phyloP scores from a whole-genome alignment of 257 asterid genomes.

The Verbascum thapsus region DNA sequence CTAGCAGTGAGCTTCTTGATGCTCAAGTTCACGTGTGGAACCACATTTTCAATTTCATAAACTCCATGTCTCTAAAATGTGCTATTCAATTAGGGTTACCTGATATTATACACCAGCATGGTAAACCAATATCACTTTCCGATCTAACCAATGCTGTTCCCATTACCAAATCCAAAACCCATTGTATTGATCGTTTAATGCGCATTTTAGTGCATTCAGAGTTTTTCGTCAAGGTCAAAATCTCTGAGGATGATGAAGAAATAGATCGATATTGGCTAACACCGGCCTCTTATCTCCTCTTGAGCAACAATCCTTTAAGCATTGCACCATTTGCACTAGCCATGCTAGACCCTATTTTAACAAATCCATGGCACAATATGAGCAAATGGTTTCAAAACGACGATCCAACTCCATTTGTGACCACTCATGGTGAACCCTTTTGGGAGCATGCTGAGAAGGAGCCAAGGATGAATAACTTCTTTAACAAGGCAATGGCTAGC shows the following conservation, averaged over 20 bases:
- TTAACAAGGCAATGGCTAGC: background rate
- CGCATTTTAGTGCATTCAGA: background rate
- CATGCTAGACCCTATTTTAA: background rate
- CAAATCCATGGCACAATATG: background rate
- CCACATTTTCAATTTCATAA: slow-evolving; percentile 15
- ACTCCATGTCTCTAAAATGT: slow-evolving; percentile 16
- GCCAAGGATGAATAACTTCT: background rate
- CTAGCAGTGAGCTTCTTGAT: slow-evolving; percentile 10
- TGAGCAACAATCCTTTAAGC: background rate
- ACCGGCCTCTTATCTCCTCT: slow-evolving; percentile 5
- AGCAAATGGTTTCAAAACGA: slow-evolving; percentile 9
- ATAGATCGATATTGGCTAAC: slow-evolving; percentile 16
- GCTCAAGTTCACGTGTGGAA: slow-evolving; percentile 21
- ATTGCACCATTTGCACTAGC: background rate
- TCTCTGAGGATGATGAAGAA: background rate
- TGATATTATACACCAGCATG: slow-evolving; percentile 1
- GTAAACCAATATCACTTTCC: slow-evolving; percentile 10
- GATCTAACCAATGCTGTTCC: background rate
- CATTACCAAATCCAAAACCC: background rate
- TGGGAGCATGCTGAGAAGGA: background rate
- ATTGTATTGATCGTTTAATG: background rate
- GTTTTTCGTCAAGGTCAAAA: background rate
- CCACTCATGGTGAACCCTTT: background rate
- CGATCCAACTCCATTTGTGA: background rate
- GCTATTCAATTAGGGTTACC: background rate